phyloP scores from a whole-genome alignment of 768 basidiomycete species.

The Lyophyllum semitale region DNA sequence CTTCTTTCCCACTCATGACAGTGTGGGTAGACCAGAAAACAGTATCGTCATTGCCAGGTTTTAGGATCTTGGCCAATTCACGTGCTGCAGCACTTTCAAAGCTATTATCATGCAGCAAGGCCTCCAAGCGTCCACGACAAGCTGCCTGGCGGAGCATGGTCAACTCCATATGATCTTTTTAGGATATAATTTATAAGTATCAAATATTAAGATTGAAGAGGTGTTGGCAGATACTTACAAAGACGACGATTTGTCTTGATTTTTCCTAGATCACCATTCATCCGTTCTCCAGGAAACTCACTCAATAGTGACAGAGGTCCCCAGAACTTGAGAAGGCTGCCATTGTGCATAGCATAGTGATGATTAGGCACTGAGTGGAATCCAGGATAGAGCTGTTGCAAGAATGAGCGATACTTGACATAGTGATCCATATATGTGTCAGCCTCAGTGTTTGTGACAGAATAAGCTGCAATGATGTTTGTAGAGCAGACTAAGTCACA shows the following conservation, averaged over 20 bases:
- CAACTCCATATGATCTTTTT: not conserved
- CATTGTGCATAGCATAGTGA: conserved; percentile 35
- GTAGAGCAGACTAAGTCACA: not conserved
- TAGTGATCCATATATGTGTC: conserved; percentile 23
- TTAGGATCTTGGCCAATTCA: not conserved
- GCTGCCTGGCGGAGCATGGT: not conserved
- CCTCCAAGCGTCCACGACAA: conserved; percentile 1
- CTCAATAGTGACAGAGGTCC: conserved; percentile 27
- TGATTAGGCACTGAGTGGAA: conserved; percentile 27
- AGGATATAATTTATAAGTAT: not conserved
- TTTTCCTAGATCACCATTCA: conserved; percentile 27
- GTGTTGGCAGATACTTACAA: conserved; percentile 11
- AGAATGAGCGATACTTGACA: conserved; percentile 18
- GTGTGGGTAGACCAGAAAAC: not conserved
- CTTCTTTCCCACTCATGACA: not conserved
- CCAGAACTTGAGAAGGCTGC: conserved; percentile 27
- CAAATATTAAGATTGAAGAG: too few relatives aligned
- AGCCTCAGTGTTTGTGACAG: conserved; percentile 7
- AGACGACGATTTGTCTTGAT: conserved; percentile 24
- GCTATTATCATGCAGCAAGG: conserved; percentile 1
- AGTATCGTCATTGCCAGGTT: not conserved
- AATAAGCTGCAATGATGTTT: not conserved
- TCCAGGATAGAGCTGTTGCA: conserved; percentile 20
- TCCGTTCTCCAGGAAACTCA: conserved; percentile 30
- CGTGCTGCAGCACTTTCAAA: not conserved